Percentiles rank a stretch among this genome's conserved stretches.
These are phyloP conservation scores for Viola odorata DNA, from an alignment of 345 rosid genomes.

Conservation along the genomic window DNA sequence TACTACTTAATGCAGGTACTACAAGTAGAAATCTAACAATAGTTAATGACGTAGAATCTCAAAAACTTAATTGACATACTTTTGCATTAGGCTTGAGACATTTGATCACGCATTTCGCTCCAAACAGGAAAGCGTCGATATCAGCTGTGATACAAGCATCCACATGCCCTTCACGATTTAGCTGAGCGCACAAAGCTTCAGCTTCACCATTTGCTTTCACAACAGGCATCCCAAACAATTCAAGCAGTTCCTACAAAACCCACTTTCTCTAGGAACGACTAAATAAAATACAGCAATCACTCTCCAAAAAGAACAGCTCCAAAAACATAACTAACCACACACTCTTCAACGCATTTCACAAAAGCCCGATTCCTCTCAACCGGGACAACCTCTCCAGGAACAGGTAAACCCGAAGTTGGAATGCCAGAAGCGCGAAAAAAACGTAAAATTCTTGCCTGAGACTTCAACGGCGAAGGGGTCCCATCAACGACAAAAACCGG, in stretches of 20 bases:
- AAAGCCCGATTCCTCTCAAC: conserved; percentile 63
- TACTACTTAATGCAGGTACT: background rate
- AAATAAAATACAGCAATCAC: background rate
- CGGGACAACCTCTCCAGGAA: conserved; percentile 43
- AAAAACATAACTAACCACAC: conserved; percentile 50
- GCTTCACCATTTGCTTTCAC: conserved; percentile 79
- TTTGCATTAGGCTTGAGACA: conserved; percentile 61
- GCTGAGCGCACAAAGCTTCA: conserved; percentile 86
- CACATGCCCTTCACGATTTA: conserved; percentile 66
- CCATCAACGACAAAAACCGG: conserved; percentile 89
- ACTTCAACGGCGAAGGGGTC: conserved; percentile 77
- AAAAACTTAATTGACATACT: conserved; percentile 25
- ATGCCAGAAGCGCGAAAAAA: conserved; percentile 56
- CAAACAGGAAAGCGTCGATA: conserved; percentile 89
- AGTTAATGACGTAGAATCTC: background rate
- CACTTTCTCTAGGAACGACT: background rate
- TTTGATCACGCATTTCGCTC: conserved; percentile 81
- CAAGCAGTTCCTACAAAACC: conserved; percentile 56
- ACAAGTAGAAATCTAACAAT: background rate
- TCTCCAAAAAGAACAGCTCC: background rate
- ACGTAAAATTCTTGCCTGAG: conserved; percentile 57
- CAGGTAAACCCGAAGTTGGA: conserved; percentile 34
- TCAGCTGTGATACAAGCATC: conserved; percentile 93
- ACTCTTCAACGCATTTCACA: conserved; percentile 57
- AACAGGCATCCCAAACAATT: conserved; percentile 85